Evolutionary conservation across 805 yeast species (phyloP), one percentile per base, ranked within the genome.

Genomic region (Jamesozyma rosinii): DNA sequence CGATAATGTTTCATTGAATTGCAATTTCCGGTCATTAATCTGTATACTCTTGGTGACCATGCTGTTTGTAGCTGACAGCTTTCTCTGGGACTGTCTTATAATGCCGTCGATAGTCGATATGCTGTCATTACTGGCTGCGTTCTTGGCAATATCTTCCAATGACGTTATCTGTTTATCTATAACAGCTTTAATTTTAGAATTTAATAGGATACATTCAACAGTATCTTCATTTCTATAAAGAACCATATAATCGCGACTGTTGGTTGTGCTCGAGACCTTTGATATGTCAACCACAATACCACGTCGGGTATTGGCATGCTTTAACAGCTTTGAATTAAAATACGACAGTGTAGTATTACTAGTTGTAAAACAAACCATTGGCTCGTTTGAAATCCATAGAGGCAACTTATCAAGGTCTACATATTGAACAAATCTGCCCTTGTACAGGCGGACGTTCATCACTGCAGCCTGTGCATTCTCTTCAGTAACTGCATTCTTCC

Each of bases 1-100:
- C 4, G 70, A 66, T 21, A 67, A 39, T 6, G 57, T 57, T 15
- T 61, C 58, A 40, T 57, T 52, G 42, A 62, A 58, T 21, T 54
- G 58, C 18, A 53, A 37, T 42, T 44, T 53, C 22, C 45, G 46
- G 21, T 60, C 63, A 31, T 52, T 55, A n/a, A 50, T 38, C 33
- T 51, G 53, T 11, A 57, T 44, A 36, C 45, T 52, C 21, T 48
- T 46, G 20, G 46, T 41, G 8, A 56, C 43, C 32, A 50, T 49
- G 13, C 41, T 47, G 13, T 42, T 48, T 8, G 47, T 48, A 8
- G 35, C 40, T 2, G 44, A 41, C 14, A 51, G 49, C 18, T 44
- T 50, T 19, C 45, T 41, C 10, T 49, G 53, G 11, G 56, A 48
- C 31, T 55, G 55, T 26, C 46, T 50, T 5, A 57, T 43, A 5